A percentile compares a stretch with the other conserved stretches of the same genome.
phyloP scores from a whole-genome alignment of 2,329 filamentous ascomycete genomes.

The Geosmithia putterillii region DNA sequence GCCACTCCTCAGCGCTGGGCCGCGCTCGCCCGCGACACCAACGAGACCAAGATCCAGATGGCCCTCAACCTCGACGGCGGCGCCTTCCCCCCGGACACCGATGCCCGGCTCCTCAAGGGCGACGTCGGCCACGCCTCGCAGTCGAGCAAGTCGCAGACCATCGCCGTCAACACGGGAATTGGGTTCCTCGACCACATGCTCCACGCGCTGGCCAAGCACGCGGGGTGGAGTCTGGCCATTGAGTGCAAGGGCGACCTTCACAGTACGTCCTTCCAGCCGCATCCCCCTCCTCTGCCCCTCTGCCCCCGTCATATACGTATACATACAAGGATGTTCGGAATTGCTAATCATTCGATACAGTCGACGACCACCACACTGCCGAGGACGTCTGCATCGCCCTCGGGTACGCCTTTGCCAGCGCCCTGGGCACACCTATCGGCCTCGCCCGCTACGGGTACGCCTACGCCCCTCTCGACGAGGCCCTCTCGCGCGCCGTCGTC shows the following conservation, averaged over 20 bases:
- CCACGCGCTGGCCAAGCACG: constrained; percentile 90
- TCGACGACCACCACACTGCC: constrained; percentile 97
- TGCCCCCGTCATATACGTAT: background rate
- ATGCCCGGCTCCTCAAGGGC: constrained; percentile 36
- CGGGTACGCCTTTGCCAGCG: constrained; percentile 69
- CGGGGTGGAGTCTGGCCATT: constrained; percentile 81
- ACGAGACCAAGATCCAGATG: constrained; percentile 94
- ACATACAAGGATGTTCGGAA: background rate
- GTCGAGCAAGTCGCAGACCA: constrained; percentile 70
- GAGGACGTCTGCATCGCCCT: constrained; percentile 93
- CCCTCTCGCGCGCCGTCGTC: constrained; percentile 83
- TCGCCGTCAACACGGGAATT: constrained; percentile 83
- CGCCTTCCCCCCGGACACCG: constrained; percentile 53
- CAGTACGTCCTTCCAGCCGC: constrained; percentile 59
- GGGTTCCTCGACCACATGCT: constrained; percentile 99
- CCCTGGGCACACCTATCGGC: constrained; percentile 66
- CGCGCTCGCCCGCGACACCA: constrained; percentile 77
- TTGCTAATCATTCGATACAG: constrained; percentile 27
- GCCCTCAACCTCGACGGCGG: constrained; percentile 91
- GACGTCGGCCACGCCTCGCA: constrained; percentile 71
- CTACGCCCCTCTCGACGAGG: constrained; percentile 90
- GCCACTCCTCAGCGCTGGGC: constrained; percentile 47
- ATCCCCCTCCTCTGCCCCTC: background rate
- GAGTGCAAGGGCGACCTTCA: constrained; percentile 81
- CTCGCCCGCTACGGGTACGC: constrained; percentile 85